A percentile compares a stretch with the other conserved stretches of the same genome.
Evolutionary conservation across 305 asterid genomes (phyloP).

Genomic region (Fraxinus baroniana): DNA sequence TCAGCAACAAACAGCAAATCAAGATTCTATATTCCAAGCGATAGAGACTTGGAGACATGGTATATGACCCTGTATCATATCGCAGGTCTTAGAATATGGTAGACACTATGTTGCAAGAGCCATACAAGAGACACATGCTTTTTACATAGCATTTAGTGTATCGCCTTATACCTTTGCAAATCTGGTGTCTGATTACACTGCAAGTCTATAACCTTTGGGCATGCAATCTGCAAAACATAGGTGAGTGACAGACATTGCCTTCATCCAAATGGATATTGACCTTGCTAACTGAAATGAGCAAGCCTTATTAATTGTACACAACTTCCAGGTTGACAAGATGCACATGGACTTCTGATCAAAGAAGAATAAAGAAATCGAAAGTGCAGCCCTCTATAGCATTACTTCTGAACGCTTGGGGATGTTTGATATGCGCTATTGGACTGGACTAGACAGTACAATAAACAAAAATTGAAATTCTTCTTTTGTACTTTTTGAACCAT

Average conservation of each 20-base stretch:
- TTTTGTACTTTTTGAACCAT: not conserved
- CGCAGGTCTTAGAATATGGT: constrained; percentile 3
- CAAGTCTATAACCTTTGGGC: constrained; percentile 20
- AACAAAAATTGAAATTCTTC: not conserved
- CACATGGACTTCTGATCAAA: not conserved
- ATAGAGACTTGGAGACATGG: not conserved
- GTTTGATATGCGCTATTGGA: constrained; percentile 19
- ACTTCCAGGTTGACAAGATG: not conserved
- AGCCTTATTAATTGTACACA: not conserved
- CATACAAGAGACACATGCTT: not conserved
- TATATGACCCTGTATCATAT: not conserved
- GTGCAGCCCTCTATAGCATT: not conserved
- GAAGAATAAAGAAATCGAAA: not conserved
- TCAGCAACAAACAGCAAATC: not conserved
- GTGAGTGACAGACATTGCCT: not conserved
- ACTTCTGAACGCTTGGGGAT: not conserved
- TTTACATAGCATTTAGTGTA: constrained; percentile 14
- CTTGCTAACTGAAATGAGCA: constrained; percentile 18
- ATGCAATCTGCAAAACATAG: not conserved
- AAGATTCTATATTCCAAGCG: not conserved
- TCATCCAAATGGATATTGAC: constrained; percentile 24
- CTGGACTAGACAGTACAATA: not conserved
- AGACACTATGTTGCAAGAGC: constrained; percentile 1
- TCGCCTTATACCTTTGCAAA: constrained; percentile 11
- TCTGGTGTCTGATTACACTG: constrained; percentile 11